Evolutionary conservation across 805 yeast genomes (phyloP).

Genomic region (Saturnispora saitoi): DNA sequence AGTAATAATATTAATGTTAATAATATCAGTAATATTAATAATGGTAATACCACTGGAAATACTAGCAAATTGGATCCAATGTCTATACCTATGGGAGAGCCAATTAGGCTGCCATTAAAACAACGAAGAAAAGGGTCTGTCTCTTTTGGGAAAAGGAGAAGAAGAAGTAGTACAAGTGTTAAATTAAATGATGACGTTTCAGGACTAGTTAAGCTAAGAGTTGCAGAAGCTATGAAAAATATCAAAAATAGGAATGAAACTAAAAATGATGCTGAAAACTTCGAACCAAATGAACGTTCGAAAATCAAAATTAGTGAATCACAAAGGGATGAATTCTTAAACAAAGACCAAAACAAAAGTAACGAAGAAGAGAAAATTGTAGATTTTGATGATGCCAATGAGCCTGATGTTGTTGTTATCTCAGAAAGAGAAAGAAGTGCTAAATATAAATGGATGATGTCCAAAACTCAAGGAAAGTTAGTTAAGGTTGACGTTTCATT

Average conservation of each 20-base stretch:
- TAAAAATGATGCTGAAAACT: constrained; percentile 1
- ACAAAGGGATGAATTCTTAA: constrained; percentile 6
- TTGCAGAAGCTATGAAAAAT: constrained; percentile 5
- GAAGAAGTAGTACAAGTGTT: constrained; percentile 13
- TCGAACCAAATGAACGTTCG: background rate
- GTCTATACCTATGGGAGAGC: constrained; percentile 3
- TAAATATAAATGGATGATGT: constrained; percentile 11
- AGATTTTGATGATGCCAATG: too few species aligned
- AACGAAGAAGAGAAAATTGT: background rate
- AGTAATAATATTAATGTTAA: background rate
- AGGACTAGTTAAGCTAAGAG: constrained; percentile 3
- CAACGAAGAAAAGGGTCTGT: constrained; percentile 16
- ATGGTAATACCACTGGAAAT: background rate
- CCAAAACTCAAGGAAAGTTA: constrained; percentile 3
- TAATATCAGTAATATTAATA: background rate
- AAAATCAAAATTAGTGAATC: constrained; percentile 8
- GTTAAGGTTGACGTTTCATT: constrained; percentile 6
- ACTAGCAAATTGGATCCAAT: background rate
- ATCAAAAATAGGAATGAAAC: background rate
- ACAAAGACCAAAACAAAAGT: background rate
- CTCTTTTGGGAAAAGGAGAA: background rate
- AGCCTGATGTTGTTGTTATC: constrained; percentile 6
- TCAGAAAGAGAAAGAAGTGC: constrained; percentile 5
- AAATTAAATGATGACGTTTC: constrained; percentile 1
- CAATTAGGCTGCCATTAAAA: constrained; percentile 1